A percentile compares a stretch with the other conserved stretches of the same genome.
phyloP scores from a whole-genome alignment of 108 stramenopile genomes.

The Cyclostephanos tholiformis region DNA sequence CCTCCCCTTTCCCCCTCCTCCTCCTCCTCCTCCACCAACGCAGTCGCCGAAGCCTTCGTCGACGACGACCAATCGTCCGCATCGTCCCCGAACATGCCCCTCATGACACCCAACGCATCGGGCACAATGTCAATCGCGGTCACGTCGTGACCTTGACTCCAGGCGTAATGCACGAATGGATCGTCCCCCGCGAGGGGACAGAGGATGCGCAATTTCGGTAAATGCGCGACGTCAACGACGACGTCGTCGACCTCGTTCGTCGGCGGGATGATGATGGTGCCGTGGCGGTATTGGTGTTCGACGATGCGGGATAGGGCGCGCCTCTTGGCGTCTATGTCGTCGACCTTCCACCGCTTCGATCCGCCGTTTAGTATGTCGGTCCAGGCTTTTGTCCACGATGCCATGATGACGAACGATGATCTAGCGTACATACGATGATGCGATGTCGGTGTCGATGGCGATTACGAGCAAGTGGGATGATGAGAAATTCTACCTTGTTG shows the following conservation, averaged over 20 bases:
- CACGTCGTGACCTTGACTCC: slow-evolving; percentile 51
- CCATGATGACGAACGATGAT: slow-evolving; percentile 14
- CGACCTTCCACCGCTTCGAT: slow-evolving; percentile 55
- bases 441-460: not conserved
- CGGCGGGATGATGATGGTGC: too few species aligned
- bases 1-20: too few species aligned
- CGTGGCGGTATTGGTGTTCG: not conserved
- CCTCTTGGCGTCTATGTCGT: slow-evolving; percentile 39
- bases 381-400: slow-evolving; percentile 51
- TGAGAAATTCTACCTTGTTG: too few species aligned
- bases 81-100: slow-evolving; percentile 34
- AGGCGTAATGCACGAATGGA: slow-evolving; percentile 50
- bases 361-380: slow-evolving; percentile 58
- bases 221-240: not conserved
- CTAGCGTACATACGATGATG: not conserved
- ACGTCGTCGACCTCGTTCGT: too few species aligned
- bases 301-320: slow-evolving; percentile 44
- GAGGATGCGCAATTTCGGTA: slow-evolving; percentile 33
- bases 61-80: slow-evolving; percentile 29
- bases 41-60: too few species aligned
- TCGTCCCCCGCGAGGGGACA: slow-evolving; percentile 68
- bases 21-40: too few species aligned
- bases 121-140: slow-evolving; percentile 65
- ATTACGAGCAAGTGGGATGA: not conserved
- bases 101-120: slow-evolving; percentile 54